Base-by-base conservation (phyloP, 2,329 filamentous ascomycete genomes). In the Aspergillus ochraceus region DNA sequence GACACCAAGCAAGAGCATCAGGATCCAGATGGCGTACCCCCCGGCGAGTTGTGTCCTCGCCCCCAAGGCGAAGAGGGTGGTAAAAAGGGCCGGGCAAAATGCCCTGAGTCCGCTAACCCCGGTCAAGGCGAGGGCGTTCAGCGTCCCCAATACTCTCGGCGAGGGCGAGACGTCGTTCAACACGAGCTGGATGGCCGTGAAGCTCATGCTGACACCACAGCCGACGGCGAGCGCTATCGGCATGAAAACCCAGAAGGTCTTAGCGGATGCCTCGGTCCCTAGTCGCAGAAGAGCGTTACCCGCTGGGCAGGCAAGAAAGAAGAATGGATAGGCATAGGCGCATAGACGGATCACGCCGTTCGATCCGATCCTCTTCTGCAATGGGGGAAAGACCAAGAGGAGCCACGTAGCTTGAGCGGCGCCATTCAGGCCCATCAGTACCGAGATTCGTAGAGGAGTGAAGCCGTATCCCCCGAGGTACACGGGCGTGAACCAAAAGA, bases 121-220 rank as follows among this genome's bases (percentile, higher is more conserved):
- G 0, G 89, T 88, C 59, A 94, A 77, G 0, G 85, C 83, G 1
- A 91, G 66, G 0, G 88, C 88, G 66, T 94, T 94, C 29, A 95
- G 77, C 0, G 86, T 91, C 0, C 88, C 90, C 10, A 94, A 78
- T 0, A 86, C 83, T 47, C 80, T 79, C 1, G 85, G 82, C 10
- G 81, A 85, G 0, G 91, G 91, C 0, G 87, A 83, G 2, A 90
- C 84, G 59, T 93, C 89, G 72, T 94, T 94, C 32, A 94, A 70
- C 0, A 86, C 86, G 9, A 94, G 85, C 77, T 93, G 90, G 0
- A 88, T 82, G 1, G 81, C 87, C 0, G 89, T 92, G 69, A 89
- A 90, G 2, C 83, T 80, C 88, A 91, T 91, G 52, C 81, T 82
- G 0, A 90, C 84, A 1, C 86, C 86, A 12, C 82, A 82, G 0